These are phyloP conservation scores for Flagelloscypha sp. DNA, from an alignment of 768 basidiomycete species.

Conservation along the genomic window DNA sequence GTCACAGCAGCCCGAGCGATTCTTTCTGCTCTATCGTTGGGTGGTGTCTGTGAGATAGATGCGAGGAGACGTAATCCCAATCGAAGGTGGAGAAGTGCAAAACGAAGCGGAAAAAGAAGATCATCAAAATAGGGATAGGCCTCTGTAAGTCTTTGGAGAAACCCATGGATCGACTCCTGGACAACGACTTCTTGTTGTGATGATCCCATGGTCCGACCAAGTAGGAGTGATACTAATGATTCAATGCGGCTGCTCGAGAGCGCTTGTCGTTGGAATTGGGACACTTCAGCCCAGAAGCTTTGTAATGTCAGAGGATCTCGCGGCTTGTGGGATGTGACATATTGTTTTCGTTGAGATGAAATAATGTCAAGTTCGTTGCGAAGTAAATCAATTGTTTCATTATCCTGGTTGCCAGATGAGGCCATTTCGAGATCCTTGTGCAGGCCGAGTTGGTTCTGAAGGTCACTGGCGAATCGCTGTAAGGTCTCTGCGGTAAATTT, in stretches of 20 bases:
- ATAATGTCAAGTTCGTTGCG: too few species aligned
- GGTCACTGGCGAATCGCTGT: too few species aligned
- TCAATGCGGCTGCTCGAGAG: conserved; percentile 40
- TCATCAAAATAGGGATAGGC: conserved; percentile 69
- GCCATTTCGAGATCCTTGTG: conserved; percentile 48
- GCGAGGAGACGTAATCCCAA: conserved; percentile 60
- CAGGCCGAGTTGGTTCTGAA: too few species aligned
- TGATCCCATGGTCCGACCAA: conserved; percentile 28
- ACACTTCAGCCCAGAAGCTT: conserved; percentile 68
- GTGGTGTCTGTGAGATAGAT: conserved; percentile 11
- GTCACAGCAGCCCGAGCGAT: too few species aligned
- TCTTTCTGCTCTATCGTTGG: not conserved
- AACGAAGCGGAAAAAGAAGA: conserved; percentile 55
- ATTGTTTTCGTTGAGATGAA: too few species aligned
- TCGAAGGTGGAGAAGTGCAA: conserved; percentile 57
- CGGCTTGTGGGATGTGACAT: too few species aligned
- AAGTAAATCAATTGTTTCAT: conserved; percentile 39
- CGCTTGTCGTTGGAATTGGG: conserved; percentile 62
- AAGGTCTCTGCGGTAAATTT: conserved; percentile 36
- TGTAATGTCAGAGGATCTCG: too few species aligned
- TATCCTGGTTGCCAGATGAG: conserved; percentile 48
- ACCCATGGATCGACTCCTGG: conserved; percentile 74
- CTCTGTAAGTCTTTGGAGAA: conserved; percentile 60
- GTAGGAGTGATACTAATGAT: conserved; percentile 33
- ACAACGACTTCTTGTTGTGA: conserved; percentile 55